Base-by-base conservation (phyloP, 2,329 filamentous ascomycete species). In the Huntiella decipiens region DNA sequence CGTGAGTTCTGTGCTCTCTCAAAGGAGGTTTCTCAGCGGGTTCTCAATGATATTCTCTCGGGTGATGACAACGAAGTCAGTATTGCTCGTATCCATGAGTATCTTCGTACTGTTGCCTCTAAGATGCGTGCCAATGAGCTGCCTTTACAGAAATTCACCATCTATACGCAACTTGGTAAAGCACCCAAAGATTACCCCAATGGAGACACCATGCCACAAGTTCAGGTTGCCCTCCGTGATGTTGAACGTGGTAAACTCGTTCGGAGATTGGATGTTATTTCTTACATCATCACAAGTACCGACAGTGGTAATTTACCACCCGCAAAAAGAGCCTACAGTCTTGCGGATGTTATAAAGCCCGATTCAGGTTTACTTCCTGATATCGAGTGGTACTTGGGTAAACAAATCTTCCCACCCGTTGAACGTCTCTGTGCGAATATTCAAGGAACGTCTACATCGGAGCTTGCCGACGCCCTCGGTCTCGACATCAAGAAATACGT, bases 401-500 rank as follows among this genome's bases (percentile, higher is more conserved):
- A 98, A 67, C 91, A 98, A 62, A 95, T 98, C 49, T 85, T 98
- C 63, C 91, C 91, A 8, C 91, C 91, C 0, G 91, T 98, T 19
- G 91, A 98, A 65, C 84, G 91, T 70, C 77, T 98, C 16, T 98
- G 91, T 59, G 91, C 88, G 51, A 94, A 93, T 50, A 95, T 98
- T 56, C 75, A 76, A 11, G 91, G 91, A 49, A 98, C 91, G 1
- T 92, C 94, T 52, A 82, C 88, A 5, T 76, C 84, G 1, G 79
- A 87, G 52, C 72, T 98, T 7, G 91, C 91, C 2, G 87, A 95
- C 58, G 93, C 91, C 59, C 74, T 98, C 11, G 91, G 91, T 2
- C 77, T 98, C 19, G 91, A 98, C 60, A 77, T 84, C 19, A 76
- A 76, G 54, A 91, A 91, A 55, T 98, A 96, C 60, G 77, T 71